Evolutionary conservation across 129 eudicot genomes (phyloP).

Genomic region (Silybum marianum): DNA sequence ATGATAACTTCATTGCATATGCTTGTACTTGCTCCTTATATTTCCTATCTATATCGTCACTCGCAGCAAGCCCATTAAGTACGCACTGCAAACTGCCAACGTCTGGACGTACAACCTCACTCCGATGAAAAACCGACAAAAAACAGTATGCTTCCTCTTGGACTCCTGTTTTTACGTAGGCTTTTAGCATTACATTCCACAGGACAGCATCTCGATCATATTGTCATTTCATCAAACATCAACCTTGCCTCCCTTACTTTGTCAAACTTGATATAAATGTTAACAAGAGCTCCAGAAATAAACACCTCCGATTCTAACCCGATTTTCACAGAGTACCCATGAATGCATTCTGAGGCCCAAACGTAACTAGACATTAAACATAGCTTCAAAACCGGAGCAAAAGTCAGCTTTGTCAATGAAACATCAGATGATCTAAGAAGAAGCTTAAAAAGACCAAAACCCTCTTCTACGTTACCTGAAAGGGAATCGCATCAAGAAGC

Average conservation of each 20-base stretch:
- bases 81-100: constrained; percentile 33
- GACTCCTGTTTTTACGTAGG: constrained; percentile 26
- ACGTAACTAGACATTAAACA: constrained; percentile 39
- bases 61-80: constrained; percentile 31
- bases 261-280: constrained; percentile 45
- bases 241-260: constrained; percentile 40
- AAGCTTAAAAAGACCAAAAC: constrained; percentile 37
- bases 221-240: constrained; percentile 34
- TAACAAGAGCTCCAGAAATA: constrained; percentile 52
- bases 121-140: constrained; percentile 41
- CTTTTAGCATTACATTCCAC: constrained; percentile 54
- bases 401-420: constrained; percentile 36
- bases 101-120: constrained; percentile 32
- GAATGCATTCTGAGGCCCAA: constrained; percentile 42
- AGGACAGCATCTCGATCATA: constrained; percentile 38
- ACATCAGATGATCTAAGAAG: constrained; percentile 18
- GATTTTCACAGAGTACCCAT: constrained; percentile 35
- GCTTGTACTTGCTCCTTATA: constrained; percentile 41
- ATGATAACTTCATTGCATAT: constrained; percentile 37
- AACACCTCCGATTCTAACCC: constrained; percentile 45
- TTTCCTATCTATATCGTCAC: constrained; percentile 5
- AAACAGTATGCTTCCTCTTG: constrained; percentile 19
- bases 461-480: constrained; percentile 26
- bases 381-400: constrained; percentile 54
- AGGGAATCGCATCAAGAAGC: constrained; percentile 5